Evolutionary conservation across 192 early-diverging fungal species (phyloP).

Genomic region (Chytriomyces sp.): DNA sequence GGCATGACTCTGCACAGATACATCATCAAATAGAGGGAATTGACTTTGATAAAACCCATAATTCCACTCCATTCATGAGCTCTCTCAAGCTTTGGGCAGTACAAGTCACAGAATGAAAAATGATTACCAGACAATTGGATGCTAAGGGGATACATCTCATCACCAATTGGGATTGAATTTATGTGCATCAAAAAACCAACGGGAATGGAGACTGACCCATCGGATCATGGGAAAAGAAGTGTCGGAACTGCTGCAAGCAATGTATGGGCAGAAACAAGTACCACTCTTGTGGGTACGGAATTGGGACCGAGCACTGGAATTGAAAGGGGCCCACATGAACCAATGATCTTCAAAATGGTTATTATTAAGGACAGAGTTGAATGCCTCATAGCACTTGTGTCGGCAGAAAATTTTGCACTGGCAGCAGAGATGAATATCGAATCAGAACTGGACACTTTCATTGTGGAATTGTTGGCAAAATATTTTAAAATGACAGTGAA

Average conservation of each 20-base stretch:
- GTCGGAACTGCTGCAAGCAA: not conserved
- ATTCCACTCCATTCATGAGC: not conserved
- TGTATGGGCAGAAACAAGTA: conserved; percentile 7
- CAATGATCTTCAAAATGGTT: not conserved
- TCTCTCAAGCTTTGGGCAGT: not conserved
- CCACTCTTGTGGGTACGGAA: conserved; percentile 1
- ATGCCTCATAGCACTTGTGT: not conserved
- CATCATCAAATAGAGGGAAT: too few species aligned
- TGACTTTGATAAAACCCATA: not conserved
- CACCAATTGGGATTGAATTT: too few species aligned
- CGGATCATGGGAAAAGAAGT: too few species aligned
- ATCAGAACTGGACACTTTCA: too few species aligned
- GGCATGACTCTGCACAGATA: too few species aligned
- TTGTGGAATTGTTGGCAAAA: not conserved
- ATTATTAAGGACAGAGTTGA: not conserved
- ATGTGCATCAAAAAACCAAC: too few species aligned
- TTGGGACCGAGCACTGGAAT: not conserved
- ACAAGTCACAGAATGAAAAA: not conserved
- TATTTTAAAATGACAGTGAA: not conserved
- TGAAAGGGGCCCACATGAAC: not conserved
- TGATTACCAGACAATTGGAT: conserved; percentile 1
- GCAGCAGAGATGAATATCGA: not conserved
- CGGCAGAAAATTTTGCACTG: not conserved
- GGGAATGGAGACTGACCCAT: too few species aligned
- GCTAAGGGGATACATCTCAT: too few species aligned